phyloP scores from a whole-genome alignment of 768 basidiomycete species.

The Tulasnella sp. region DNA sequence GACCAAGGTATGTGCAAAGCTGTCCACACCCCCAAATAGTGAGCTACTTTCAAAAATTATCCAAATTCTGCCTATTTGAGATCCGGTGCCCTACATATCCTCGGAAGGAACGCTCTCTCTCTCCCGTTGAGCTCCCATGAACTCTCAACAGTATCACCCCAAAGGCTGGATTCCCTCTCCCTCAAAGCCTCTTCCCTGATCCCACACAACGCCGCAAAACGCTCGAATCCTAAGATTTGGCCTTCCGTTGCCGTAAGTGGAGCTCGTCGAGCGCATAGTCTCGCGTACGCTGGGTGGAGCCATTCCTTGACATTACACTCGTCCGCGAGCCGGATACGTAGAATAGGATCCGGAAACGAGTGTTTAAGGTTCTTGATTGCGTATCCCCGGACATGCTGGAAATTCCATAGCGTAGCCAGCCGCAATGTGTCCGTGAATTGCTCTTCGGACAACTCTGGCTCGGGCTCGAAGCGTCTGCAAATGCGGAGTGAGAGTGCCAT shows the following conservation, averaged over 20 bases:
- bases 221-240: slow-evolving; percentile 9
- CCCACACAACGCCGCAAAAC: slow-evolving; percentile 1
- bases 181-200: slow-evolving; percentile 9
- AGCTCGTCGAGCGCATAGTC: slow-evolving; percentile 5
- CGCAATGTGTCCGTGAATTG: slow-evolving; percentile 9
- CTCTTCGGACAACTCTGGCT: background rate
- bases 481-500: background rate
- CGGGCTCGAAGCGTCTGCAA: background rate
- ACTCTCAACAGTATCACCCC: background rate
- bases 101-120: no score
- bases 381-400: background rate
- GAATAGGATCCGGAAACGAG: background rate
- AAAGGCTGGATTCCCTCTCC: background rate
- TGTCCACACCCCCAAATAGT: background rate
- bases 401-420: slow-evolving; percentile 18
- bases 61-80: no score
- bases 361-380: background rate
- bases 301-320: slow-evolving; percentile 17
- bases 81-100: no score
- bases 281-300: slow-evolving; percentile 16
- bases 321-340: slow-evolving; percentile 1
- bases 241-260: slow-evolving; percentile 18
- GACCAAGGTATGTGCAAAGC: no score
- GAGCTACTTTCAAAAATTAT: no score
- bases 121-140: no score